phyloP scores from a whole-genome alignment of 768 basidiomycete species.

The Erythrobasidium yunnanense region DNA sequence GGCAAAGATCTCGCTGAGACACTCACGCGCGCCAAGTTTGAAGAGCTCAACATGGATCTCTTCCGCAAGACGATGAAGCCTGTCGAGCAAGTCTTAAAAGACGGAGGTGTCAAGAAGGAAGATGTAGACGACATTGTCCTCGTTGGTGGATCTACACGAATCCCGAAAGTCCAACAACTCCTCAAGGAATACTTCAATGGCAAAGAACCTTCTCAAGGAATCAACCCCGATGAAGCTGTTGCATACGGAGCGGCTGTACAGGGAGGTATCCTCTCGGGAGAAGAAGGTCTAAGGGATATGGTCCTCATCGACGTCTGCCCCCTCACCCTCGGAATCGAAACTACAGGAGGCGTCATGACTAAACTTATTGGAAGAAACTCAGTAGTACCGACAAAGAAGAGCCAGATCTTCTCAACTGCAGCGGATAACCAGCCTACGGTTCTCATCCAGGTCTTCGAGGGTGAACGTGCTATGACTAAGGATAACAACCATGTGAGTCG shows the following conservation, averaged over 20 bases:
- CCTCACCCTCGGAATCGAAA: slow-evolving; percentile 93
- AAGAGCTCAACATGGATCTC: slow-evolving; percentile 95
- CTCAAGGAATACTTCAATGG: slow-evolving; percentile 94
- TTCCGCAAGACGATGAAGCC: slow-evolving; percentile 99
- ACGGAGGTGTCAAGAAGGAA: slow-evolving; percentile 96
- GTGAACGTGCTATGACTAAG: slow-evolving; percentile 92
- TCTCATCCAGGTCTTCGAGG: slow-evolving; percentile 93
- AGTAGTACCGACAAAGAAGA: slow-evolving; percentile 93
- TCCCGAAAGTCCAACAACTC: slow-evolving; percentile 97
- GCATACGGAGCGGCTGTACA: slow-evolving; percentile 98
- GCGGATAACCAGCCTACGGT: slow-evolving; percentile 62
- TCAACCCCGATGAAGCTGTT: slow-evolving; percentile 98
- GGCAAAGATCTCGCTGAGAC: slow-evolving; percentile 97
- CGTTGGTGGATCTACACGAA: slow-evolving; percentile 96
- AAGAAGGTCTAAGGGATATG: slow-evolving; percentile 76
- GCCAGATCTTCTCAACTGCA: slow-evolving; percentile 56
- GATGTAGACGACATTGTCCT: slow-evolving; percentile 75
- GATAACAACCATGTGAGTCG: slow-evolving; percentile 97
- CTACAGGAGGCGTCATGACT: slow-evolving; percentile 85
- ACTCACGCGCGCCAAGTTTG: slow-evolving; percentile 94
- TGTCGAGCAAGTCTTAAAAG: slow-evolving; percentile 96
- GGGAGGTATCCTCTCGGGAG: slow-evolving; percentile 93
- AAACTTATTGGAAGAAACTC: slow-evolving; percentile 97
- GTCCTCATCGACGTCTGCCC: slow-evolving; percentile 95
- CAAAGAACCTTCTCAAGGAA: slow-evolving; percentile 94